phyloP scores from a whole-genome alignment of 2,329 filamentous ascomycete genomes.

The Hymenoscyphus linearis region DNA sequence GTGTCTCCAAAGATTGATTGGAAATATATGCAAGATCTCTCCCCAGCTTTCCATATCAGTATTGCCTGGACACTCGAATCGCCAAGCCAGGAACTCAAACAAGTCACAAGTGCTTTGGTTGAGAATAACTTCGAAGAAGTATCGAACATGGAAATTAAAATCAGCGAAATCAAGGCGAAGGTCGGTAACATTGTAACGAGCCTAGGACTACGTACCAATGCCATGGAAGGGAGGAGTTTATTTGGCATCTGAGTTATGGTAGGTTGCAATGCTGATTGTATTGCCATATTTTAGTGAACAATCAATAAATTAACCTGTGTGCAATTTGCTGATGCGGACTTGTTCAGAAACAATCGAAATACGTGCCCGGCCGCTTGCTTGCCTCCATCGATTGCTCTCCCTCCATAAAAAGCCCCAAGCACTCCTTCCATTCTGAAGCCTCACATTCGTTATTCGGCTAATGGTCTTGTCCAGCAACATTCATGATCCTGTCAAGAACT shows the following conservation, averaged over 20 bases:
- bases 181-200: conserved; percentile 65
- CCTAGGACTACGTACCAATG: conserved; percentile 35
- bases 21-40: conserved; percentile 36
- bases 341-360: not conserved
- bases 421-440: not conserved
- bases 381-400: not conserved
- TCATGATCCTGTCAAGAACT: conserved; percentile 10
- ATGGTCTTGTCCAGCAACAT: not conserved
- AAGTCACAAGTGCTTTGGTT: conserved; percentile 31
- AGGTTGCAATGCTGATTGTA: not conserved
- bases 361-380: too few species aligned
- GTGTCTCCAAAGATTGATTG: conserved; percentile 19
- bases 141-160: conserved; percentile 42
- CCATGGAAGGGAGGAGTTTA: conserved; percentile 17
- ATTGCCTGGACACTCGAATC: conserved; percentile 73
- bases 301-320: not conserved
- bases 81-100: conserved; percentile 41
- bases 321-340: not conserved
- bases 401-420: not conserved
- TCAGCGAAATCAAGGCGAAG: conserved; percentile 65
- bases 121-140: conserved; percentile 15
- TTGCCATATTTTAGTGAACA: not conserved
- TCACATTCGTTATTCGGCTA: not conserved
- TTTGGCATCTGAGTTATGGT: conserved; percentile 21
- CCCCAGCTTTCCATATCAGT: conserved; percentile 75